A percentile compares a stretch with the other conserved stretches of the same genome.
phyloP scores from a whole-genome alignment of 148 eudicot species.

The Salicornia ramosissima region DNA sequence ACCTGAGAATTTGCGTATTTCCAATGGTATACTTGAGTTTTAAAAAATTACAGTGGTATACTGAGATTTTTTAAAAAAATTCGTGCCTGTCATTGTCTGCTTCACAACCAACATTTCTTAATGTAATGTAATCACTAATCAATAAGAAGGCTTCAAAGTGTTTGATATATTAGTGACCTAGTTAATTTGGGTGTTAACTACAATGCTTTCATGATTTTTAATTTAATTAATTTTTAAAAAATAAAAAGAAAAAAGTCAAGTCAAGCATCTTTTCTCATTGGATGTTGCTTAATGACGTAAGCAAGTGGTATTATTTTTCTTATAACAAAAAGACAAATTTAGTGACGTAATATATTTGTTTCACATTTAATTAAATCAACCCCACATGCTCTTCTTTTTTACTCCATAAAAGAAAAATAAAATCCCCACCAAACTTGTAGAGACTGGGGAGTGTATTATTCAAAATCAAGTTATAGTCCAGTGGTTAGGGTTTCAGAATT shows the following conservation, averaged over 20 bases:
- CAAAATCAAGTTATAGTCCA: no score
- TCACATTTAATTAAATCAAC: not conserved
- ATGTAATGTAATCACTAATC: not conserved
- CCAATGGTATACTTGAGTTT: no score
- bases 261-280: slow-evolving; percentile 10
- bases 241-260: not conserved
- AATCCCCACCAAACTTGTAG: not conserved
- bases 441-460: no score
- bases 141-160: not conserved
- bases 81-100: slow-evolving; percentile 20
- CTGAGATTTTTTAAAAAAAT: not conserved
- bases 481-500: no score
- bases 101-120: slow-evolving; percentile 2
- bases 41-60: no score
- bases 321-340: not conserved
- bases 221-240: no score
- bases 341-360: not conserved
- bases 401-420: no score
- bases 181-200: not conserved
- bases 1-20: no score
- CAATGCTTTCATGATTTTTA: no score
- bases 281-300: not conserved
- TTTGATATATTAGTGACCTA: not conserved
- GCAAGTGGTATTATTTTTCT: not conserved
- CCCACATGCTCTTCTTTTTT: slow-evolving; percentile 3